Conservation (phyloP, 805 yeast genomes). For the Barnettozyma botsteinii region DNA sequence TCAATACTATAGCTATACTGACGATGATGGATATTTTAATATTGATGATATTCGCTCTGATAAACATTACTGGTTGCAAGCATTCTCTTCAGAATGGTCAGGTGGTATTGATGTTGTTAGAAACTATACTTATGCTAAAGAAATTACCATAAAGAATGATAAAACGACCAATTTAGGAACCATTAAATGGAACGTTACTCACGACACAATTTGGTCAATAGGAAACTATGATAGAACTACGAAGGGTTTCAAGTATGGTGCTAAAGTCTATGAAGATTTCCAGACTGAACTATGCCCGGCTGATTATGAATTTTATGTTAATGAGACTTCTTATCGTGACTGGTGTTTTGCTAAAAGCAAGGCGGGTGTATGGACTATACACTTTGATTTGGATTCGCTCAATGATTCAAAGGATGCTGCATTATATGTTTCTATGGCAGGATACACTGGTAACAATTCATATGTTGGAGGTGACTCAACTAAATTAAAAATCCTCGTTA, state of each 20-base stretch:
- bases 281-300: slow-evolving; percentile 4
- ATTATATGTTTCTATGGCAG: slow-evolving; percentile 4
- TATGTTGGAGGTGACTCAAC: slow-evolving; percentile 6
- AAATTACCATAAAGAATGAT: background rate
- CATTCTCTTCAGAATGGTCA: slow-evolving; percentile 6
- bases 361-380: slow-evolving; percentile 1
- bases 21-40: slow-evolving; percentile 4
- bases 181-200: background rate
- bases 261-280: slow-evolving; percentile 4
- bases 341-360: slow-evolving; percentile 6
- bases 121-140: slow-evolving; percentile 1
- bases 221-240: slow-evolving; percentile 6
- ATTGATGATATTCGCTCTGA: background rate
- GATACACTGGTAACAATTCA: slow-evolving; percentile 5
- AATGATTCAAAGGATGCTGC: background rate
- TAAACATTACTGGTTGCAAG: slow-evolving; percentile 2
- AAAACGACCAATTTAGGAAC: background rate
- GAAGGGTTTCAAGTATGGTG: slow-evolving; percentile 3
- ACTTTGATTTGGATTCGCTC: slow-evolving; percentile 2
- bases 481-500: slow-evolving; percentile 1
- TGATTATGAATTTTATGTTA: slow-evolving; percentile 1
- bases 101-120: slow-evolving; percentile 4
- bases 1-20: slow-evolving; percentile 5
- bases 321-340: background rate
- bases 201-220: slow-evolving; percentile 4